Evolutionary conservation across 352 stramenopile genomes (phyloP).

Genomic region (Phytopythium cucurbitacearum): DNA sequence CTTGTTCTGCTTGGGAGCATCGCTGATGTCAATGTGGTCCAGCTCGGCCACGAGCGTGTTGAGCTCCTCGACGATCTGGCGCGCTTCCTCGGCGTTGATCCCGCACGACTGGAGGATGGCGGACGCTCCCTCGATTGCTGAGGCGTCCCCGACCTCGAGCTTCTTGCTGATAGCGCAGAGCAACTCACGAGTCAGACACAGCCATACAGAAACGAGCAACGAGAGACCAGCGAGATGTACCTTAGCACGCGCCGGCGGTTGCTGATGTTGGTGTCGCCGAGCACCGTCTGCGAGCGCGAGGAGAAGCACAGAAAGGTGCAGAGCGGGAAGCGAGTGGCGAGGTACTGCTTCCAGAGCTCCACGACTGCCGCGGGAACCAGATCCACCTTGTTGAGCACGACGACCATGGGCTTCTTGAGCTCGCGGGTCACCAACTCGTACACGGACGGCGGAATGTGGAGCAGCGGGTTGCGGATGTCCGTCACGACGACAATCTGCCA

Average conservation of each 20-base stretch:
- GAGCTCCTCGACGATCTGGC: constrained; percentile 59
- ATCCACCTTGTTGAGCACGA: constrained; percentile 87
- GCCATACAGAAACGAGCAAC: not conserved
- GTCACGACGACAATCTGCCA: constrained; percentile 55
- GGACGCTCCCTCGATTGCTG: constrained; percentile 53
- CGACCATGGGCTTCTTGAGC: constrained; percentile 70
- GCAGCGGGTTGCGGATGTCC: constrained; percentile 74
- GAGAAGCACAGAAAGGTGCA: constrained; percentile 74
- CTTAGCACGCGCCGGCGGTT: constrained; percentile 64
- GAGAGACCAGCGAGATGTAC: constrained; percentile 7
- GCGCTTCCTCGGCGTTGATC: constrained; percentile 42
- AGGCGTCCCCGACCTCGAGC: constrained; percentile 67
- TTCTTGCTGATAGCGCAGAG: constrained; percentile 45
- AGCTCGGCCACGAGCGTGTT: constrained; percentile 35
- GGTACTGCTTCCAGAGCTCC: constrained; percentile 59
- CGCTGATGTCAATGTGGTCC: constrained; percentile 15
- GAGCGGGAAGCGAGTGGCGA: constrained; percentile 59
- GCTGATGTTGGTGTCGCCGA: constrained; percentile 61
- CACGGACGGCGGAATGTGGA: constrained; percentile 78
- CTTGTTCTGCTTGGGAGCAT: constrained; percentile 23
- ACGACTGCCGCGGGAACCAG: constrained; percentile 59
- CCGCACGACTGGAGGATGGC: constrained; percentile 71
- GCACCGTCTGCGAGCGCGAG: constrained; percentile 68
- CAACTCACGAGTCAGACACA: constrained; percentile 1
- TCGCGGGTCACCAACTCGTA: constrained; percentile 76